phyloP scores from a whole-genome alignment of 2,329 filamentous ascomycete species.

The Cercospora nicotianae region DNA sequence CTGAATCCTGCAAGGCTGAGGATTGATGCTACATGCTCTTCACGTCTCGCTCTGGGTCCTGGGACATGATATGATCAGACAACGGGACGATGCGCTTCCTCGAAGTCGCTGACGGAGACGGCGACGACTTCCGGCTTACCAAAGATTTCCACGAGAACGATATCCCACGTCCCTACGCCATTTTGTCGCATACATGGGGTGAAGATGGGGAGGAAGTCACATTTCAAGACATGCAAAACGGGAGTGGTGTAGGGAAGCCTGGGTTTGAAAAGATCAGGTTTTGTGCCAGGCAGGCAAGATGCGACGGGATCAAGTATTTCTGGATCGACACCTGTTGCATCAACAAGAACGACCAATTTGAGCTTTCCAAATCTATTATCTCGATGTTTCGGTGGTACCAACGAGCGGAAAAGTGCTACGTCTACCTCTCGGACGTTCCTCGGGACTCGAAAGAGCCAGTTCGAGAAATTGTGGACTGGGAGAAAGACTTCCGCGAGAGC shows the following conservation, averaged over 20 bases:
- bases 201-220: not conserved
- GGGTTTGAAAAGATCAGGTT: not conserved
- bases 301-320: not conserved
- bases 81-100: not conserved
- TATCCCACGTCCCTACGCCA: not conserved
- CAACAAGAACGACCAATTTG: not conserved
- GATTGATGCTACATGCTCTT: too few species aligned
- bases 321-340: too few species aligned
- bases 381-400: too few species aligned
- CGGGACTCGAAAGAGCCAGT: not conserved
- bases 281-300: not conserved
- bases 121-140: not conserved
- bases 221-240: not conserved
- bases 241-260: not conserved
- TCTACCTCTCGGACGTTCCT: not conserved
- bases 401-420: too few species aligned
- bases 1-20: not conserved
- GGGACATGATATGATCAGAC: not conserved
- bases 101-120: not conserved
- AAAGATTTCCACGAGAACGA: not conserved
- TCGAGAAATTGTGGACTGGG: not conserved
- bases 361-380: too few species aligned
- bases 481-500: not conserved
- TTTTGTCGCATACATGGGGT: not conserved
- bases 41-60: too few species aligned